Conservation (phyloP, 352 stramenopile genomes). For the Blastocystis sp. region DNA sequence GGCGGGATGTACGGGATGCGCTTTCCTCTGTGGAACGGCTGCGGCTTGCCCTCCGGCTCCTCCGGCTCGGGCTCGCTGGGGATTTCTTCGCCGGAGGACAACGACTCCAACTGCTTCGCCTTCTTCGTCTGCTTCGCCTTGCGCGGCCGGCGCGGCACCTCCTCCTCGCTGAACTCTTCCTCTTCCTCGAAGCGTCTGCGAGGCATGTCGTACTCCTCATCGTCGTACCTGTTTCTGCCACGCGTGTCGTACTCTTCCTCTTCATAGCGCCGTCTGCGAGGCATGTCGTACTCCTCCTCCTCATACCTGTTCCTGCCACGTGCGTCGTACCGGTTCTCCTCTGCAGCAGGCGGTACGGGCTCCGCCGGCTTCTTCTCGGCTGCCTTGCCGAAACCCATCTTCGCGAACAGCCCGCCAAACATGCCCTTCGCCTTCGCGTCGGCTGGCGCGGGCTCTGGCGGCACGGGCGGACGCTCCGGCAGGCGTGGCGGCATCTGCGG, state of each 20-base stretch:
- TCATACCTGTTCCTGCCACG: not conserved
- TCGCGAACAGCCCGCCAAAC: slow-evolving; percentile 11
- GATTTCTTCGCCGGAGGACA: not conserved
- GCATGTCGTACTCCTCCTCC: not conserved
- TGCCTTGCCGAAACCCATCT: not conserved
- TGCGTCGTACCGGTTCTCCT: not conserved
- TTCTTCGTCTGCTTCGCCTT: too few relatives aligned
- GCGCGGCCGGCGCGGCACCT: not conserved
- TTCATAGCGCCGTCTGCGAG: not conserved
- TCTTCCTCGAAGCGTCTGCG: not conserved
- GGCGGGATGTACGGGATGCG: slow-evolving; percentile 45
- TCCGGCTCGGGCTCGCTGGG: not conserved
- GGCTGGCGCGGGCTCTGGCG: not conserved
- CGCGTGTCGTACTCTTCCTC: not conserved
- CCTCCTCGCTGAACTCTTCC: not conserved
- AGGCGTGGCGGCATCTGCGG: slow-evolving; percentile 6
- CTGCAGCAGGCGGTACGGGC: not conserved
- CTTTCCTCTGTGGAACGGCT: slow-evolving; percentile 8
- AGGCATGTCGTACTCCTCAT: not conserved
- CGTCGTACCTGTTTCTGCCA: too few relatives aligned
- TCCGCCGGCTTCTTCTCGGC: not conserved
- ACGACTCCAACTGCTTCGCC: not conserved
- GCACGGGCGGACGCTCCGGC: not conserved
- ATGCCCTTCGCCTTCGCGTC: slow-evolving; percentile 14
- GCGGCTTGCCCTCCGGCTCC: slow-evolving; percentile 36